Percentiles rank a stretch among this genome's conserved stretches.
Conservation (phyloP, 2,329 filamentous ascomycete genomes). For the Diaporthe eres region DNA sequence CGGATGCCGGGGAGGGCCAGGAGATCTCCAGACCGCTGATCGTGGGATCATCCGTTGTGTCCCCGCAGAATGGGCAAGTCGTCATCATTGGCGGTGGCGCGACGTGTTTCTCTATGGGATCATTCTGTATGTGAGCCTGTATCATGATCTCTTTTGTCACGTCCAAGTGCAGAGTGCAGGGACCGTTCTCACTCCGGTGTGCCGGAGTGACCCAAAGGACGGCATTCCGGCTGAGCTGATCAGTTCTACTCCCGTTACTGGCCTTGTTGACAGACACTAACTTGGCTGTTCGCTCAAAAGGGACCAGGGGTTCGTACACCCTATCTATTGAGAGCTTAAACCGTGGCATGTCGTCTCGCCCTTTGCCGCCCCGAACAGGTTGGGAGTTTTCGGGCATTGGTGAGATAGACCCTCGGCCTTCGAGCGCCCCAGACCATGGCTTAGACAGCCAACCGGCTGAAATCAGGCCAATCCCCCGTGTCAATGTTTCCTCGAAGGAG, state of each 20-base stretch:
- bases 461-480: conserved; percentile 61
- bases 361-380: neutral
- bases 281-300: neutral
- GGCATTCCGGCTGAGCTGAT: neutral
- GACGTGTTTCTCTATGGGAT: conserved; percentile 92
- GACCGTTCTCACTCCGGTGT: neutral
- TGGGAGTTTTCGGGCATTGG: conserved; percentile 39
- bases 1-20: conserved; percentile 2
- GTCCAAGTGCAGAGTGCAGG: too few species aligned
- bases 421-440: conserved; percentile 47
- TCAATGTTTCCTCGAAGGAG: conserved; percentile 63
- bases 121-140: conserved; percentile 68
- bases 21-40: conserved; percentile 71
- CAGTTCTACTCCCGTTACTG: neutral
- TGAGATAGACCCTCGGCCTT: conserved; percentile 18
- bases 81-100: conserved; percentile 84
- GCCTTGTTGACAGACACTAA: neutral
- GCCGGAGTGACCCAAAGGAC: neutral
- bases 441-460: conserved; percentile 36
- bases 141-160: neutral
- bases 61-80: conserved; percentile 63
- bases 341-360: neutral
- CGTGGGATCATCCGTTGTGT: conserved; percentile 74
- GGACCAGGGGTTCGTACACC: conserved; percentile 73
- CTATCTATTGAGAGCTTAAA: conserved; percentile 47